A percentile compares a stretch with the other conserved stretches of the same genome.
phyloP scores from a whole-genome alignment of 495 filamentous ascomycete genomes.

The Neurospora sp. region DNA sequence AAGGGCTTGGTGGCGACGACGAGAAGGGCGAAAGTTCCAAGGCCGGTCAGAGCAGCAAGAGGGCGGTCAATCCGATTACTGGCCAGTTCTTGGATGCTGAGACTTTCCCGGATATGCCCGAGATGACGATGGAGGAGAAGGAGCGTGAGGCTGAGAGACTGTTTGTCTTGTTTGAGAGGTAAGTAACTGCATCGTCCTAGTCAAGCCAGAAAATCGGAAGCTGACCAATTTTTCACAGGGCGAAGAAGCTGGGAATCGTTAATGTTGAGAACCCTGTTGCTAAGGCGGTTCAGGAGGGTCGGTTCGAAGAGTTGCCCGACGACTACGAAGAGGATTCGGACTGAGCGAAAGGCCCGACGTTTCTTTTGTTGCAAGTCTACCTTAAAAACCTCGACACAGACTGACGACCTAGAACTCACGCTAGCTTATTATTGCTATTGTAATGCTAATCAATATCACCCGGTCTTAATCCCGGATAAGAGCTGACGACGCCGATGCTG shows the following conservation, averaged over 20 bases:
- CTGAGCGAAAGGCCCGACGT: neutral
- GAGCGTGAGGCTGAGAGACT: constrained; percentile 86
- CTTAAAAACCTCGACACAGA: neutral
- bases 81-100: constrained; percentile 75
- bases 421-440: neutral
- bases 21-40: neutral
- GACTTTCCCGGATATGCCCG: constrained; percentile 40
- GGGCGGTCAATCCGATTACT: constrained; percentile 72
- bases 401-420: neutral
- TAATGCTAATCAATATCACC: neutral
- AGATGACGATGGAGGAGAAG: constrained; percentile 88
- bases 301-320: constrained; percentile 62
- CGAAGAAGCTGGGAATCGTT: constrained; percentile 75
- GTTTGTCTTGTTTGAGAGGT: constrained; percentile 94
- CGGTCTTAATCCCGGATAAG: neutral
- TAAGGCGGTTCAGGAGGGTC: constrained; percentile 62
- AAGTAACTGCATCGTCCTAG: constrained; percentile 5
- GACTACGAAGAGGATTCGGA: constrained; percentile 20
- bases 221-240: constrained; percentile 33
- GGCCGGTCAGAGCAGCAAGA: constrained; percentile 12
- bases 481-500: neutral
- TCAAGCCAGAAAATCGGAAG: neutral
- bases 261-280: constrained; percentile 78
- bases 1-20: constrained; percentile 9
- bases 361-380: neutral